Evolutionary conservation across 129 eudicot species (phyloP).

Genomic region (Scalesia atractyloides): DNA sequence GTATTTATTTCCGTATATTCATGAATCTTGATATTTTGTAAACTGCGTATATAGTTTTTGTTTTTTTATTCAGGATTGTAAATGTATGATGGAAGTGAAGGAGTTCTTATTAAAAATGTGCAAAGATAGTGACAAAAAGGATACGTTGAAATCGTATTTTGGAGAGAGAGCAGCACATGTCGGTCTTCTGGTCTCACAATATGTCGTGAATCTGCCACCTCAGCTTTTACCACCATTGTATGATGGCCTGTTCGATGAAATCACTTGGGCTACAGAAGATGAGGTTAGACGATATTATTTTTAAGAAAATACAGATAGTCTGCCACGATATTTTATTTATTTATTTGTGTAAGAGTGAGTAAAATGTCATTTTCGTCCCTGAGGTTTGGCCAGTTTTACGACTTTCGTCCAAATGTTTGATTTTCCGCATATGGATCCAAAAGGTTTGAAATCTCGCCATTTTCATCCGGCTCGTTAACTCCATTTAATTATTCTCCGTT

Average conservation of each 20-base stretch:
- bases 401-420: too few species aligned
- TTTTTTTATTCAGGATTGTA: constrained; percentile 44
- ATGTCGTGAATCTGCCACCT: constrained; percentile 89
- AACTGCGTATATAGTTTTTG: not conserved
- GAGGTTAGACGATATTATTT: constrained; percentile 58
- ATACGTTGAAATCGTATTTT: constrained; percentile 42
- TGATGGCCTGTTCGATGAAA: constrained; percentile 88
- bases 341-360: too few species aligned
- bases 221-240: constrained; percentile 89
- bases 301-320: not conserved
- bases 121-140: constrained; percentile 33
- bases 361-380: too few species aligned
- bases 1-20: constrained; percentile 15
- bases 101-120: constrained; percentile 59
- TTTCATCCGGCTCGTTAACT: too few species aligned
- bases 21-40: not conserved
- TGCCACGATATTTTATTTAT: too few species aligned
- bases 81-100: constrained; percentile 70
- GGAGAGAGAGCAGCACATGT: constrained; percentile 60
- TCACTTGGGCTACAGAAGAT: constrained; percentile 94
- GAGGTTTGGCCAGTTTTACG: too few species aligned
- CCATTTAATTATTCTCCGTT: too few species aligned
- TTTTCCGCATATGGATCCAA: too few species aligned
- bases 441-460: too few species aligned
- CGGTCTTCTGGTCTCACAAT: constrained; percentile 88